Evolutionary conservation across 2,329 filamentous ascomycete species (phyloP).

Genomic region (Coniochaeta sp.): DNA sequence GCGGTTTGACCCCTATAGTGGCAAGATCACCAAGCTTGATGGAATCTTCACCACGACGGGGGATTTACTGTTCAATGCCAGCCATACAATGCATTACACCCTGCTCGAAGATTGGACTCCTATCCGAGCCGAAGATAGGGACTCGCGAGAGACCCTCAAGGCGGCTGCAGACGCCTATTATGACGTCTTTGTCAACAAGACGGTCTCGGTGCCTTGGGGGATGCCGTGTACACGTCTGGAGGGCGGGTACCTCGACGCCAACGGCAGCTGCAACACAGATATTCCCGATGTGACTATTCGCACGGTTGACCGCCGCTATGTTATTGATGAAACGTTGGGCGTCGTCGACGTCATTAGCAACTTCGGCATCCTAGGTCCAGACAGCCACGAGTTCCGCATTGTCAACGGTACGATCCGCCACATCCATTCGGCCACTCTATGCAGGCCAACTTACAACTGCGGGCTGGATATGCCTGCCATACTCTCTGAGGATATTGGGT

Average conservation of each 20-base stretch:
- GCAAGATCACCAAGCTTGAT: constrained; percentile 18
- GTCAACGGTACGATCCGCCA: background rate
- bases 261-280: constrained; percentile 29
- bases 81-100: constrained; percentile 19
- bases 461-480: background rate
- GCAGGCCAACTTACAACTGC: background rate
- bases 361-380: background rate
- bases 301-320: background rate
- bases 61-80: constrained; percentile 26
- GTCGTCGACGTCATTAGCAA: background rate
- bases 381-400: constrained; percentile 1
- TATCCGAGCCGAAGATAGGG: constrained; percentile 16
- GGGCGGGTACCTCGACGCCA: constrained; percentile 29
- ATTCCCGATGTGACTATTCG: background rate
- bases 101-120: constrained; percentile 20
- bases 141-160: constrained; percentile 17
- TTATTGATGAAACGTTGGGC: background rate
- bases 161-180: constrained; percentile 23
- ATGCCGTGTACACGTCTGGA: constrained; percentile 23
- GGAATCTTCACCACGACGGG: constrained; percentile 20
- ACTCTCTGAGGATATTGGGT: background rate
- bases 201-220: constrained; percentile 24
- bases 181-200: constrained; percentile 23
- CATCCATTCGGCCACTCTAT: background rate
- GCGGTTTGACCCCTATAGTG: constrained; percentile 13